Percentiles rank a stretch among this genome's conserved stretches.
Conservation (phyloP, 192 early-diverging fungal species). For the Chytriomyces sp. region DNA sequence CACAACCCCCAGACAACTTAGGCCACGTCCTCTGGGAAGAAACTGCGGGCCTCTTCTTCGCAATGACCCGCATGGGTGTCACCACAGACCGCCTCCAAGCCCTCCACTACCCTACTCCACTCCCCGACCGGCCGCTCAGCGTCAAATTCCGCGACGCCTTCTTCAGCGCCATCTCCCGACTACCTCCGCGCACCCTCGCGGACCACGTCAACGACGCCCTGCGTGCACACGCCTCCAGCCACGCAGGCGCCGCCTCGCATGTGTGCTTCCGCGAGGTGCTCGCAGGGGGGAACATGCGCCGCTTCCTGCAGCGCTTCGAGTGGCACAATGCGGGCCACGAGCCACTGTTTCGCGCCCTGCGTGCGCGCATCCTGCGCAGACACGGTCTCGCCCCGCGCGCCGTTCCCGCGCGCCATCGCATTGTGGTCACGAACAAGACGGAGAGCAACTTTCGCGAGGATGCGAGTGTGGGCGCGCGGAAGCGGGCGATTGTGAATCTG, state of each 20-base stretch:
- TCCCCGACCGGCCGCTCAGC: slow-evolving; percentile 16
- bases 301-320: slow-evolving; percentile 1
- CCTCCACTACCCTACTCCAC: slow-evolving; percentile 6
- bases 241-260: background rate
- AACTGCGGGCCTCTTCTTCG: slow-evolving; percentile 23
- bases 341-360: slow-evolving; percentile 24
- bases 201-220: slow-evolving; percentile 8
- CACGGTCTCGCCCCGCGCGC: slow-evolving; percentile 25
- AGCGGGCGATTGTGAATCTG: slow-evolving; percentile 33
- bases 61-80: slow-evolving; percentile 27
- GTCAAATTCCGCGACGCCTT: slow-evolving; percentile 29
- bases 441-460: slow-evolving; percentile 18
- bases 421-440: slow-evolving; percentile 36
- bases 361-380: slow-evolving; percentile 7
- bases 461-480: slow-evolving; percentile 10
- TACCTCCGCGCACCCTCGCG: slow-evolving; percentile 9
- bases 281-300: slow-evolving; percentile 27
- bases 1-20: slow-evolving; percentile 25
- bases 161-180: slow-evolving; percentile 19
- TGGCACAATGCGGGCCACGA: slow-evolving; percentile 37
- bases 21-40: slow-evolving; percentile 38
- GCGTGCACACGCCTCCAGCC: background rate
- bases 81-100: slow-evolving; percentile 9
- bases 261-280: slow-evolving; percentile 36
- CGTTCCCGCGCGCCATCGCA: slow-evolving; percentile 28